phyloP scores from a whole-genome alignment of 768 basidiomycete genomes.

The Russula lepida region DNA sequence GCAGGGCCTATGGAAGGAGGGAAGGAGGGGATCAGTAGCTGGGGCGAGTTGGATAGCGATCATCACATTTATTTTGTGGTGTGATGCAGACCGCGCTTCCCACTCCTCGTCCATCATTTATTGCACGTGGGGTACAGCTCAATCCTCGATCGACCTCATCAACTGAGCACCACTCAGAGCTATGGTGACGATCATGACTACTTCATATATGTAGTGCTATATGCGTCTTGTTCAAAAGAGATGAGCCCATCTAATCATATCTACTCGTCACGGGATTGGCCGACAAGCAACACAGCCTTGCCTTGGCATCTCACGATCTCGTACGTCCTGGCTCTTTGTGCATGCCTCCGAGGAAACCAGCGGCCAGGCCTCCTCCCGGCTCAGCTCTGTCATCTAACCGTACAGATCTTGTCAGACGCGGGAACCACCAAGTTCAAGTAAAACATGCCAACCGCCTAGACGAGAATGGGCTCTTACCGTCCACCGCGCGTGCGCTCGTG shows the following conservation, averaged over 20 bases:
- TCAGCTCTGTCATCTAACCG: constrained; percentile 7
- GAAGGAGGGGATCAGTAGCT: neutral
- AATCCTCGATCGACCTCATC: neutral
- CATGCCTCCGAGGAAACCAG: constrained; percentile 22
- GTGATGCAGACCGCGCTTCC: neutral
- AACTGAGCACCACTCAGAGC: neutral
- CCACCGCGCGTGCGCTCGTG: constrained; percentile 64
- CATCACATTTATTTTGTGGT: neutral
- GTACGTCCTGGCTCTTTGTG: neutral
- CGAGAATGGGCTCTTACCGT: constrained; percentile 45
- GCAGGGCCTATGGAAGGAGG: constrained; percentile 4
- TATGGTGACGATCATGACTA: neutral
- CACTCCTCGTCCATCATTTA: neutral
- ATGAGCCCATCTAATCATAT: neutral
- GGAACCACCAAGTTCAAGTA: constrained; percentile 43
- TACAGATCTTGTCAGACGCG: constrained; percentile 43
- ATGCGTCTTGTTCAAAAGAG: too few relatives aligned
- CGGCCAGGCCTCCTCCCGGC: neutral
- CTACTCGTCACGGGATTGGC: neutral
- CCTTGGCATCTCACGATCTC: neutral
- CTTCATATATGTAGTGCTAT: neutral
- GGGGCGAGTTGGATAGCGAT: neutral
- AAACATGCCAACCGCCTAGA: constrained; percentile 35
- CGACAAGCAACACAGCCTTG: constrained; percentile 1
- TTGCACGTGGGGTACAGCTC: neutral